phyloP scores from a whole-genome alignment of 179 eudicot species.

The Vitellaria paradoxa region DNA sequence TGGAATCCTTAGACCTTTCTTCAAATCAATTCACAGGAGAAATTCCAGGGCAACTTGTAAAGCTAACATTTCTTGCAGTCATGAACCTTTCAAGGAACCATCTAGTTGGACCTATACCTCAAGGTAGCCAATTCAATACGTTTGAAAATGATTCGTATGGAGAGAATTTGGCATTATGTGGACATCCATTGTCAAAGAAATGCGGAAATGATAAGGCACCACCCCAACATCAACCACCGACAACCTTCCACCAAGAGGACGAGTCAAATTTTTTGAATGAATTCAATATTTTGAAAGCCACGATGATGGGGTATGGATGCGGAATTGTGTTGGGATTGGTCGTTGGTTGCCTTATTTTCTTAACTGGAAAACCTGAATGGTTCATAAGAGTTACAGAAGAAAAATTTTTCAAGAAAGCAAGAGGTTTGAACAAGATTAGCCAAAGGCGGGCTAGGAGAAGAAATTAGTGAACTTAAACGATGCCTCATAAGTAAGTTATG shows the following conservation, averaged over 20 bases:
- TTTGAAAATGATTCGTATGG: constrained; percentile 11
- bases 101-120: constrained; percentile 2
- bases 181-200: constrained; percentile 7
- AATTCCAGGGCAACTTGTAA: too few species aligned
- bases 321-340: neutral
- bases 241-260: neutral
- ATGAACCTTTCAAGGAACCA: neutral
- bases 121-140: neutral
- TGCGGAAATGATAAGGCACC: neutral
- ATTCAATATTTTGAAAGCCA: neutral
- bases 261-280: neutral
- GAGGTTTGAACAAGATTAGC: neutral
- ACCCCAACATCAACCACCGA: neutral
- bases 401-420: neutral
- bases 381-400: neutral
- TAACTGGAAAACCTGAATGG: constrained; percentile 1
- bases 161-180: constrained; percentile 15
- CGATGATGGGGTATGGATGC: constrained; percentile 14
- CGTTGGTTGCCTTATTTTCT: constrained; percentile 7
- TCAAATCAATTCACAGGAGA: too few species aligned
- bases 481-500: too few species aligned
- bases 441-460: too few species aligned
- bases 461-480: too few species aligned
- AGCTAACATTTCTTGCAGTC: neutral
- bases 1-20: too few species aligned